Evolutionary conservation across 2,329 filamentous ascomycete species (phyloP).

Genomic region (Colletotrichum agaves): DNA sequence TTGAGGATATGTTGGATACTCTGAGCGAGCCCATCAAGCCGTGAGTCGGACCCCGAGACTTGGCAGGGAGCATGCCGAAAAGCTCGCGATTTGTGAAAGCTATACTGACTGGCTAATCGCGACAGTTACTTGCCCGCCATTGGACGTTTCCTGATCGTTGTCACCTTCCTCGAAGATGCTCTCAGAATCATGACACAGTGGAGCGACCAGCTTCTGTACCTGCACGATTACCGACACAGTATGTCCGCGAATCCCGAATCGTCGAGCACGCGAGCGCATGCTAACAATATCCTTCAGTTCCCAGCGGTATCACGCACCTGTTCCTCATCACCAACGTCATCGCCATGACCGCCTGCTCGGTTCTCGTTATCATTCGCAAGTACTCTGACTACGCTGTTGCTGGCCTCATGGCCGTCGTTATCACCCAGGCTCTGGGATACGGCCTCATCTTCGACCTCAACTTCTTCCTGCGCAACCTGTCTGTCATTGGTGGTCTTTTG

Average conservation of each 20-base stretch:
- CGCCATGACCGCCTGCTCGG: slow-evolving; percentile 84
- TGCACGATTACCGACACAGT: slow-evolving; percentile 94
- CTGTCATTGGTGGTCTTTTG: slow-evolving; percentile 94
- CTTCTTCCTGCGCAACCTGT: slow-evolving; percentile 99
- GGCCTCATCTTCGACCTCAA: slow-evolving; percentile 99
- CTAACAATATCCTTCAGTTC: slow-evolving; percentile 68
- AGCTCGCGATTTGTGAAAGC: slow-evolving; percentile 11
- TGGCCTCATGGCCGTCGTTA: slow-evolving; percentile 89
- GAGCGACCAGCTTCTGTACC: slow-evolving; percentile 92
- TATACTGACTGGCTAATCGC: slow-evolving; percentile 41
- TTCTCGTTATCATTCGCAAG: slow-evolving; percentile 89
- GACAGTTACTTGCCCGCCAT: slow-evolving; percentile 90
- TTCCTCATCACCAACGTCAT: slow-evolving; percentile 93
- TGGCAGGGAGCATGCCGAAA: slow-evolving; percentile 19
- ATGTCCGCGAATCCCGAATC: slow-evolving; percentile 53
- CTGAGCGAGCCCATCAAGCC: slow-evolving; percentile 93
- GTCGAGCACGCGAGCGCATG: background rate
- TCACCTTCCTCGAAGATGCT: slow-evolving; percentile 97
- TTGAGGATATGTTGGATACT: slow-evolving; percentile 92
- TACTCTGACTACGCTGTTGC: slow-evolving; percentile 92
- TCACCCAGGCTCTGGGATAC: slow-evolving; percentile 95
- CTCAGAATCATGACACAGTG: slow-evolving; percentile 98
- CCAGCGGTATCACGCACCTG: slow-evolving; percentile 85
- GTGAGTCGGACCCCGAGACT: slow-evolving; percentile 66
- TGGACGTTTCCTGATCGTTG: slow-evolving; percentile 96